Conservation (phyloP, 2,329 filamentous ascomycete genomes). For the Colletotrichum musae region DNA sequence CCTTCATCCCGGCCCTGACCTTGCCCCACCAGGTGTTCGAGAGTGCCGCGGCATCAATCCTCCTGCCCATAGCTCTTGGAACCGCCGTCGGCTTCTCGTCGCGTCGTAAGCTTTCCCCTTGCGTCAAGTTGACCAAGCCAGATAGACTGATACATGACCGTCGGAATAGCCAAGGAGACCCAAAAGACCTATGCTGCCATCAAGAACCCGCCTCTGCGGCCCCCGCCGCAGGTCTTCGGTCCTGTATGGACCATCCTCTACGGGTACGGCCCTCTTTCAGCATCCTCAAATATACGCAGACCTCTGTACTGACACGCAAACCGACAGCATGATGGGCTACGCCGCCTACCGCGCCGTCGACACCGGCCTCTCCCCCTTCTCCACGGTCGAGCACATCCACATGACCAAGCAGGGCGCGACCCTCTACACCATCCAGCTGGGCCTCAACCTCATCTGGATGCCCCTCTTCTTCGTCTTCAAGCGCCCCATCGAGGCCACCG, state of each 20-base stretch:
- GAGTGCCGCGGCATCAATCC: conserved; percentile 79
- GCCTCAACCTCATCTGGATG: conserved; percentile 90
- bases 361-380: conserved; percentile 71
- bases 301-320: conserved; percentile 21
- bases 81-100: conserved; percentile 80
- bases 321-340: conserved; percentile 83
- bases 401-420: conserved; percentile 79
- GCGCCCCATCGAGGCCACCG: conserved; percentile 80
- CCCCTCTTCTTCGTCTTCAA: conserved; percentile 90
- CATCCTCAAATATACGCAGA: conserved; percentile 14
- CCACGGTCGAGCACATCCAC: conserved; percentile 66
- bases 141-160: neutral
- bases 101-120: conserved; percentile 66
- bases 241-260: conserved; percentile 79
- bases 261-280: conserved; percentile 52
- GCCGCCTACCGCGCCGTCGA: conserved; percentile 84
- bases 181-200: conserved; percentile 75
- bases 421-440: conserved; percentile 89
- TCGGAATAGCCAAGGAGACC: conserved; percentile 65
- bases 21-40: conserved; percentile 80
- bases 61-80: conserved; percentile 82
- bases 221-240: conserved; percentile 74
- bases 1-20: conserved; percentile 83
- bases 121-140: too few species aligned
- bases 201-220: conserved; percentile 76